These are phyloP conservation scores for Phascolomyces articulosus DNA, from an alignment of 371 early-diverging fungal genomes.

Conservation along the genomic window DNA sequence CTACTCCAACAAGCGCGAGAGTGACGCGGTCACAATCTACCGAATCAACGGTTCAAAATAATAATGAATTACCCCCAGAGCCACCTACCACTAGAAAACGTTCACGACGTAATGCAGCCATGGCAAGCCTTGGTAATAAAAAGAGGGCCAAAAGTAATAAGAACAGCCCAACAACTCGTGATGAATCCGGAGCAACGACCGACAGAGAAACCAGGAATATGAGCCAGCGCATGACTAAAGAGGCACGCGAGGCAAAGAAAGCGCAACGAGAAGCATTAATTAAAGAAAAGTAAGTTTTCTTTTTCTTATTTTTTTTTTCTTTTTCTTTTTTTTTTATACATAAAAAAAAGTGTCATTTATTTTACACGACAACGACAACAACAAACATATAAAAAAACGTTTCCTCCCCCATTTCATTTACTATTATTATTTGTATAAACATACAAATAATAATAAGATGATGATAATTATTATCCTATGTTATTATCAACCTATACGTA, in stretches of 20 bases:
- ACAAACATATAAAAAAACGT: no score
- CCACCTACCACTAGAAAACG: slow-evolving; percentile 17
- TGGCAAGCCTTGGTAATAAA: background rate
- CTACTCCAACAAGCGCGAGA: slow-evolving; percentile 11
- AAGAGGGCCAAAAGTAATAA: slow-evolving; percentile 6
- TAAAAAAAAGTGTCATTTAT: no score
- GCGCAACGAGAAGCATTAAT: slow-evolving; percentile 26
- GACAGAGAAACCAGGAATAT: slow-evolving; percentile 30
- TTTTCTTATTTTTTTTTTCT: no score
- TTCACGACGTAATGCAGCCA: slow-evolving; percentile 5
- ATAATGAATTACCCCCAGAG: background rate
- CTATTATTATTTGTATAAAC: no score
- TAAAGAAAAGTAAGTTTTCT: slow-evolving; percentile 22
- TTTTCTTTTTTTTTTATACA: no score
- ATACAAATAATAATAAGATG: no score
- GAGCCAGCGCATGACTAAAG: slow-evolving; percentile 29
- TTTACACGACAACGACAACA: no score
- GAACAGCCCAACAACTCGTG: slow-evolving; percentile 5
- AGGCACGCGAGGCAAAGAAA: slow-evolving; percentile 29
- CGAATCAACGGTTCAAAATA: slow-evolving; percentile 10
- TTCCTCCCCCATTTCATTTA: no score
- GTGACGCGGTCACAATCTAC: slow-evolving; percentile 27
- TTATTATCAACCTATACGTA: background rate
- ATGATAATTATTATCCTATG: no score
- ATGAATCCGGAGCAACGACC: slow-evolving; percentile 10